Base-by-base conservation (phyloP, 495 filamentous ascomycete species). In the Penicillium ucsense region DNA sequence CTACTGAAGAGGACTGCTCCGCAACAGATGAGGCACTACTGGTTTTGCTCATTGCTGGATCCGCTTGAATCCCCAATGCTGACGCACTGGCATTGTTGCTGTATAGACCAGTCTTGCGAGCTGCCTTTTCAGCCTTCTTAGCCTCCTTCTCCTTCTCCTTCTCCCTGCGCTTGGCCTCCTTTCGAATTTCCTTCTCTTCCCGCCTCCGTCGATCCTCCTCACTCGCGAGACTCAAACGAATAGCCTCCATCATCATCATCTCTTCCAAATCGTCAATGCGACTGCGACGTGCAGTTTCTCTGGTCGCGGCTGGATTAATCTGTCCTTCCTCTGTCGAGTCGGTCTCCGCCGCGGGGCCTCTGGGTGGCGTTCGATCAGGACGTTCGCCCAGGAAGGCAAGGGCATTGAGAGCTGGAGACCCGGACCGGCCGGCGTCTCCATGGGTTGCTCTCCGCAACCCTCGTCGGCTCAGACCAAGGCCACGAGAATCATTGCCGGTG, bases 241-340 rank as follows among this genome's bases (percentile, higher is more conserved):
- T 91, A 3, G 92, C 92, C 61, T 97, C 92, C 75, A 90, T 86
- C 77, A 96, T 87, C 92, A 98, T 98, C 73, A 97, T 87, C 41
- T 95, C 91, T 60, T 98, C 92, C 8, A 97, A 69, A 55, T 96
- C 91, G 38, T 94, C 88, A 45, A 92, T 74, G 39, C 88, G 73
- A 44, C 60, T 80, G 42, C 82, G 70, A 43, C 86, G 73, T 9
- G 82, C 79, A 50, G 73, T 78, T 11, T 67, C 68, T n/a, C 79
- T 72, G 6, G 74, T 68, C 12, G 77, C 68, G 11, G 70, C 67
- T 12, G 77, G 42, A 46, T 72, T 72, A 4, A 58, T 63, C 12
- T 64, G 49, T 4, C 60, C 63, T 42, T 72, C 75, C 53, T 75
- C 74, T 6, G 61, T 57, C 12, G 62, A 63, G 41, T 67, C 61